Conservation (phyloP, 768 basidiomycete species). For the Termitomyces bulborhizus region DNA sequence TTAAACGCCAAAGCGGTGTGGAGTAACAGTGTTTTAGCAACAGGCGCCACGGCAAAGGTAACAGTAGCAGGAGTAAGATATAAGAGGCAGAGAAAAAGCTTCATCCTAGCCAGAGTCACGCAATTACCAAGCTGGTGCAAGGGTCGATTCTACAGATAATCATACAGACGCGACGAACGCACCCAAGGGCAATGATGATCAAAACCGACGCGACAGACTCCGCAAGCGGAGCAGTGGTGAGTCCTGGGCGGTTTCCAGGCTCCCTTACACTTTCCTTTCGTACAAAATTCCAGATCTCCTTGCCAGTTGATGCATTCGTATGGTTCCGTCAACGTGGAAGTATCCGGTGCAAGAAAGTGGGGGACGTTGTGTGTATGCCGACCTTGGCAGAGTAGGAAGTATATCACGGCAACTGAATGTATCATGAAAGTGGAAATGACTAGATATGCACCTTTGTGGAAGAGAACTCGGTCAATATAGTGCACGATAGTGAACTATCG, state of each 20-base stretch:
- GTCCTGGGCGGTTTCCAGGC: slow-evolving; percentile 38
- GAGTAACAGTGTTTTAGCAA: slow-evolving; percentile 17
- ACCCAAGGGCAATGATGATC: slow-evolving; percentile 47
- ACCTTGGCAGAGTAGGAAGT: slow-evolving; percentile 25
- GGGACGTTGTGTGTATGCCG: slow-evolving; percentile 28
- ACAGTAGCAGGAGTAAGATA: slow-evolving; percentile 25
- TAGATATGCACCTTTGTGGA: slow-evolving; percentile 24
- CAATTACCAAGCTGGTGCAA: slow-evolving; percentile 33
- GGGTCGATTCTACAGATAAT: not conserved
- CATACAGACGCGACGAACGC: not conserved
- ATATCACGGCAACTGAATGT: slow-evolving; percentile 22
- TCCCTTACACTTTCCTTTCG: slow-evolving; percentile 26
- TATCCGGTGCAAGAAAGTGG: slow-evolving; percentile 25
- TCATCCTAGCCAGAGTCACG: slow-evolving; percentile 30
- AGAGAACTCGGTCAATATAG: not conserved
- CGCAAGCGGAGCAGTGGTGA: slow-evolving; percentile 40
- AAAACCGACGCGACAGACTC: slow-evolving; percentile 36
- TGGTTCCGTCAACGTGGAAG: slow-evolving; percentile 25
- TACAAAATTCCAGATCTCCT: slow-evolving; percentile 29
- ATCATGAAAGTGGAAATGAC: slow-evolving; percentile 20
- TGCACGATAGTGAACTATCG: not conserved
- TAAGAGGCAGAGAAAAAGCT: slow-evolving; percentile 28
- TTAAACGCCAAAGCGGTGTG: slow-evolving; percentile 24
- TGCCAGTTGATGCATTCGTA: slow-evolving; percentile 28
- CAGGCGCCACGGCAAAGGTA: slow-evolving; percentile 22